Conservation (phyloP, 2,329 filamentous ascomycete genomes). For the Curvularia verruculosa region DNA sequence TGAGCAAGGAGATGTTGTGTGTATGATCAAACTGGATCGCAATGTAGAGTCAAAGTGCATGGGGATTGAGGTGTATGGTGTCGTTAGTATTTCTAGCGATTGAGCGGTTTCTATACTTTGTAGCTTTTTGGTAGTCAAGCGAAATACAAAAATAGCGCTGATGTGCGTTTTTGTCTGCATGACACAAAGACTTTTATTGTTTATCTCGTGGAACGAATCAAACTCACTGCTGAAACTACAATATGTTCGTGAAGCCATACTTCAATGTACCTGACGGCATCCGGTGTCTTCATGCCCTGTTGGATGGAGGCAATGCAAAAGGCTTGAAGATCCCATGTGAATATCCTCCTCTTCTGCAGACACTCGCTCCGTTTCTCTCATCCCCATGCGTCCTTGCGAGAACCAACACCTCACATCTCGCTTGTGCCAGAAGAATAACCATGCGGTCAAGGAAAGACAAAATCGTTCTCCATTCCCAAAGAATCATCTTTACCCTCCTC, state of each 20-base stretch:
- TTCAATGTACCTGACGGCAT: neutral
- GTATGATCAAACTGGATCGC: conserved; percentile 3
- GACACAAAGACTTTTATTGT: neutral
- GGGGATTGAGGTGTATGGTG: neutral
- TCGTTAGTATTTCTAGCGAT: conserved; percentile 7
- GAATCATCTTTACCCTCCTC: conserved; percentile 18
- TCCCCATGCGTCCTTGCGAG: neutral
- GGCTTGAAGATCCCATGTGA: neutral
- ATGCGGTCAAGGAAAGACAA: neutral
- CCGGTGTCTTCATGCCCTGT: neutral
- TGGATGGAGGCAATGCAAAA: neutral
- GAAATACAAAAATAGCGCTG: neutral
- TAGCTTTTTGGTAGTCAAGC: neutral
- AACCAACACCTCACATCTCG: neutral
- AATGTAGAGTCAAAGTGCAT: neutral
- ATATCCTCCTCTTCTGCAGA: neutral
- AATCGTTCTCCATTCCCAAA: neutral
- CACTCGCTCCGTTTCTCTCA: neutral
- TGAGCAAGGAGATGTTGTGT: conserved; percentile 31
- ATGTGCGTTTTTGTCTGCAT: neutral
- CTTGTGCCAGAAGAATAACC: neutral
- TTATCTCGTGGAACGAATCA: neutral
- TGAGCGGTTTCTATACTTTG: neutral
- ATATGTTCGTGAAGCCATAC: neutral
- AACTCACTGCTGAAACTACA: neutral